phyloP scores from a whole-genome alignment of 805 yeast species.

The Tetrapisispora phaffii region DNA sequence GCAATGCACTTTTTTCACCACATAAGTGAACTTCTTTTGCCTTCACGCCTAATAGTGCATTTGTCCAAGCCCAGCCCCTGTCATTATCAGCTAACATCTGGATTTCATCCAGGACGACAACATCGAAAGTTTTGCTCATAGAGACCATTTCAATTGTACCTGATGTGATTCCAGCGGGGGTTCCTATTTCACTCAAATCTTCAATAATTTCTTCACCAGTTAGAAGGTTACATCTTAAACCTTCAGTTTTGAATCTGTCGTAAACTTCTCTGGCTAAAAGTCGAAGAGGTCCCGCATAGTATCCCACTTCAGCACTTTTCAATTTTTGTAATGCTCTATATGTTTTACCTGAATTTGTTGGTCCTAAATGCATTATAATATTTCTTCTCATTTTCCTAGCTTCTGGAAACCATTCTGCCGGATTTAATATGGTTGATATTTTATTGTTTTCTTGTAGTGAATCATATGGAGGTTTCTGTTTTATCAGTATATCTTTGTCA shows the following conservation, averaged over 20 bases:
- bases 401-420: slow-evolving; percentile 73
- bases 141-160: slow-evolving; percentile 94
- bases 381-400: slow-evolving; percentile 74
- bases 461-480: slow-evolving; percentile 10
- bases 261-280: slow-evolving; percentile 85
- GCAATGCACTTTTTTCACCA: slow-evolving; percentile 85
- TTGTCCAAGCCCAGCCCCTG: slow-evolving; percentile 93
- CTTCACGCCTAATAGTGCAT: slow-evolving; percentile 74
- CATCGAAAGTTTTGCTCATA: slow-evolving; percentile 56
- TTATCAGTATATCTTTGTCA: slow-evolving; percentile 20
- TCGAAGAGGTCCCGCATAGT: slow-evolving; percentile 90
- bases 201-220: slow-evolving; percentile 94
- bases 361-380: slow-evolving; percentile 90
- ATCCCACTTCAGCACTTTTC: slow-evolving; percentile 59
- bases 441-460: slow-evolving; percentile 1
- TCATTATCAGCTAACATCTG: slow-evolving; percentile 79
- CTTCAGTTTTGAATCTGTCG: slow-evolving; percentile 62
- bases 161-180: slow-evolving; percentile 63
- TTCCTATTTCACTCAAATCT: slow-evolving; percentile 58
- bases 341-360: slow-evolving; percentile 95
- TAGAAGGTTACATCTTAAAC: slow-evolving; percentile 65
- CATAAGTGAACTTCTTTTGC: slow-evolving; percentile 86
- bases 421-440: slow-evolving; percentile 41
- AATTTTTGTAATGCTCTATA: slow-evolving; percentile 67
- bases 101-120: slow-evolving; percentile 89